Conservation (phyloP, 129 eudicot species). For the Helianthus tuberosus region DNA sequence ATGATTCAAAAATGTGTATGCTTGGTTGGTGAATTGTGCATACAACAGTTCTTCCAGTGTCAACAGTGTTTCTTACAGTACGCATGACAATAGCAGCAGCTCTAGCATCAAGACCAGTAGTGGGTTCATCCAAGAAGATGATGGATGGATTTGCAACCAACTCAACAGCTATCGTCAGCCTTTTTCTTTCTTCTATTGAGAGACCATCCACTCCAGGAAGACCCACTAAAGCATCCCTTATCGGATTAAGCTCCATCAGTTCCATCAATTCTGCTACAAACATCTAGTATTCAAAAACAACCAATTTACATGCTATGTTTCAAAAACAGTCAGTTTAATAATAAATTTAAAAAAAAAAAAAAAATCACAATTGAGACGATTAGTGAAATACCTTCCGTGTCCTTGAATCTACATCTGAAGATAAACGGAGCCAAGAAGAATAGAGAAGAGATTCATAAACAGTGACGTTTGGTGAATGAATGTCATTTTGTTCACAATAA, state of each 20-base stretch:
- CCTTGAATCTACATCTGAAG: slow-evolving; percentile 50
- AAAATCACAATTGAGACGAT: neutral
- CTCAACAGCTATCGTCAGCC: slow-evolving; percentile 84
- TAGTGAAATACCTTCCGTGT: slow-evolving; percentile 34
- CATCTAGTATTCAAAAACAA: slow-evolving; percentile 31
- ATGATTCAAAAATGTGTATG: slow-evolving; percentile 79
- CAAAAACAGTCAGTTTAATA: neutral
- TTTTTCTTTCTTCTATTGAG: slow-evolving; percentile 81
- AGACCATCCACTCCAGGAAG: slow-evolving; percentile 75
- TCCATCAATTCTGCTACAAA: slow-evolving; percentile 72
- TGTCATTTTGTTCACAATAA: slow-evolving; percentile 78
- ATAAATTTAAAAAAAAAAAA: neutral
- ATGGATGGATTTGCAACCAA: slow-evolving; percentile 87
- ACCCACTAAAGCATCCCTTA: slow-evolving; percentile 70
- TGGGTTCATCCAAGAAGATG: slow-evolving; percentile 85
- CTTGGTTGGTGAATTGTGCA: slow-evolving; percentile 90
- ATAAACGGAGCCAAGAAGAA: slow-evolving; percentile 85
- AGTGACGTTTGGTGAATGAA: slow-evolving; percentile 78
- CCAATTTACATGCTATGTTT: too few relatives aligned
- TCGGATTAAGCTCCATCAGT: slow-evolving; percentile 64
- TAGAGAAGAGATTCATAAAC: slow-evolving; percentile 69
- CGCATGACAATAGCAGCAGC: slow-evolving; percentile 91
- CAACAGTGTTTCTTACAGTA: slow-evolving; percentile 64
- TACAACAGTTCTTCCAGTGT: slow-evolving; percentile 77
- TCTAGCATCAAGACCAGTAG: slow-evolving; percentile 86